Base-by-base conservation (phyloP, 495 filamentous ascomycete genomes). In the Filosporella fistucella region DNA sequence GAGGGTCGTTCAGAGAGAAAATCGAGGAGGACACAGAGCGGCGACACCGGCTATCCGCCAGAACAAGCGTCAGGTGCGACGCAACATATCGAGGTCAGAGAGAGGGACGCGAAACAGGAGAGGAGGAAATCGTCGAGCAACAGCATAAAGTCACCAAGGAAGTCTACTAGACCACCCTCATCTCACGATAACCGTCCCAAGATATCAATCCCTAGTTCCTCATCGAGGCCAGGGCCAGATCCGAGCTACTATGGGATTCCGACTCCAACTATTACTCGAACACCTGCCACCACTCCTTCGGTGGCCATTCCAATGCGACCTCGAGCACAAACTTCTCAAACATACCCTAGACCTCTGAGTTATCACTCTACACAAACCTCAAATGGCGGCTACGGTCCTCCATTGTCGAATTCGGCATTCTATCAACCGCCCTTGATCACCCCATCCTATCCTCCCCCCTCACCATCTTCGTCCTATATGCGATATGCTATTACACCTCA, bases 191-290 rank as follows among this genome's bases (percentile, higher is more conserved):
- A 45, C 22, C 22, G 28, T 24, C 39, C 38, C 3, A 45, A 47
- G 17, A 9, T 48, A 1, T 16, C 30, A 11, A 29, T 41, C 5
- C 34, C 35, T 3, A 43, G 3, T n/a, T 32, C 22, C 5, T 36
- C 39, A 14, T 18, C 12, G 17, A 34, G 41, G 21, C 13, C 9
- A n/a, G 23, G 43, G 22, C 14, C 14, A 22, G 42, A 57, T 6
- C 49, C 50, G 13, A 32, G 35, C 23, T 35, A 52, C 43, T 57
- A 44, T 45, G 57, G 57, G 1, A 51, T 55, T 34, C 35, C 52
- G 16, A 28, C 44, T 11, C 40, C 52, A 0, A 37, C 16, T 4
- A n/a, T 4, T 13, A 7, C 18, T 3, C 14, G 35, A 16, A 11
- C 48, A 11, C 36, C 51, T 13, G n/a, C 39, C 14, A 25, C 54